These are phyloP conservation scores for Penicillium sp. DNA, from an alignment of 2,329 filamentous ascomycete species.

Conservation along the genomic window DNA sequence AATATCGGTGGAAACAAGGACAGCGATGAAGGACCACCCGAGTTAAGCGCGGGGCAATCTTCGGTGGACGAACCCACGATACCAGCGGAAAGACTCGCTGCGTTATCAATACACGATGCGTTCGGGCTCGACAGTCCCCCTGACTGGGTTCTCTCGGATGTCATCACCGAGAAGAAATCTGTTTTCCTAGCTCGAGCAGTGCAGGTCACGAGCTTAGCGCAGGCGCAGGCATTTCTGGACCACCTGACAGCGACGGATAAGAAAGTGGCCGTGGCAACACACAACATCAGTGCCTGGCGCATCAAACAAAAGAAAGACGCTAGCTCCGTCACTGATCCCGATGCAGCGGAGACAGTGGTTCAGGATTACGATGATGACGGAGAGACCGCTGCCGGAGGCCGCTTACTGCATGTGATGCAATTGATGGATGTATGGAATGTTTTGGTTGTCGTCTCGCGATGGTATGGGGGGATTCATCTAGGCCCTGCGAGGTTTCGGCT, in stretches of 20 bases:
- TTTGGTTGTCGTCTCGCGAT: conserved; percentile 86
- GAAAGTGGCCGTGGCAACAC: conserved; percentile 77
- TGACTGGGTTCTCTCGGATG: conserved; percentile 68
- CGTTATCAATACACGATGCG: conserved; percentile 26
- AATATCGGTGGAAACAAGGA: conserved; percentile 35
- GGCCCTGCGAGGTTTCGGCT: conserved; percentile 85
- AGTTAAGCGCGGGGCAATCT: conserved; percentile 2
- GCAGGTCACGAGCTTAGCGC: conserved; percentile 60
- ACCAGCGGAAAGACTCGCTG: conserved; percentile 22
- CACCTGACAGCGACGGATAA: conserved; percentile 78
- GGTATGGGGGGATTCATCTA: conserved; percentile 89
- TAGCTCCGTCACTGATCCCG: conserved; percentile 30
- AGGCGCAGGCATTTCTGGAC: conserved; percentile 66
- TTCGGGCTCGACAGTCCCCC: conserved; percentile 42
- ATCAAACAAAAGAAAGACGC: conserved; percentile 50
- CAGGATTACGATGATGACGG: conserved; percentile 97
- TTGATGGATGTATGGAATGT: conserved; percentile 90
- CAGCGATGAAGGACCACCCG: conserved; percentile 6
- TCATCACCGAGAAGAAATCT: conserved; percentile 75
- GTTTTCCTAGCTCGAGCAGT: conserved; percentile 78
- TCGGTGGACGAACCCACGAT: not conserved
- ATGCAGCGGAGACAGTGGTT: conserved; percentile 51
- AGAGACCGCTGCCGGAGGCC: conserved; percentile 81
- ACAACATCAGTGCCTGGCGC: conserved; percentile 94
- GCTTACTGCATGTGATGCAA: conserved; percentile 85